Evolutionary conservation across 345 rosid species (phyloP), one percentile per base, ranked within the genome.

Genomic region (Sapria himalayana): DNA sequence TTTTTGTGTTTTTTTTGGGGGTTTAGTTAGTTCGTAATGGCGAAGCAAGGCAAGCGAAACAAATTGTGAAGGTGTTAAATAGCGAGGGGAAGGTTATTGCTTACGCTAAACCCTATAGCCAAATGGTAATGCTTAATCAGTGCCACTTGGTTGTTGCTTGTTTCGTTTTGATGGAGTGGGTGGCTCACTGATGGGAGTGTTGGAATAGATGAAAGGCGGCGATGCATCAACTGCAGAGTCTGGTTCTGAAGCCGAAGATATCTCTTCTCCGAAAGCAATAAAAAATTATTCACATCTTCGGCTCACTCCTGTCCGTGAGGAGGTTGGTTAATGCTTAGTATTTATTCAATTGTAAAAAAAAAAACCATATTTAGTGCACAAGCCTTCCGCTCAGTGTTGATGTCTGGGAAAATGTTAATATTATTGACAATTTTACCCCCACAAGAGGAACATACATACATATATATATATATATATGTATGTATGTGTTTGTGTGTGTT

Each of bases 161-260:
- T n/a, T n/a, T n/a, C n/a, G n/a, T n/a, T n/a, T n/a, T n/a, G n/a
- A n/a, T n/a, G n/a, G n/a, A n/a, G n/a, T n/a, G n/a, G n/a, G n/a
- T n/a, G n/a, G n/a, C n/a, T n/a, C n/a, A n/a, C n/a, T n/a, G n/a
- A n/a, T n/a, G n/a, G n/a, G n/a, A n/a, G n/a, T n/a, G n/a, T 3
- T 60, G 64, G 49, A 58, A 47, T 71, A 77, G 86, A 55, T 91
- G 25, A 91, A 64, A 55, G 93, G 99, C 25, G 84, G 95, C 45
- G 99, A 91, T 61, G 77, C 99, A 23, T 82, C 98, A 37, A 79
- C 98, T 14, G 95, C 98, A 8, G 98, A 89, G 62, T 89, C 98
- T 25, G 98, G 98, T 54, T 89, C 98, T 37, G 98, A 89, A 62
- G 93, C 95, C 53, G 98, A 89, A 69, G 95, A 89, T 41, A 50